Percentiles rank a stretch among this genome's conserved stretches.
Conservation (phyloP, 345 rosid genomes). For the Toxicodendron radicans region DNA sequence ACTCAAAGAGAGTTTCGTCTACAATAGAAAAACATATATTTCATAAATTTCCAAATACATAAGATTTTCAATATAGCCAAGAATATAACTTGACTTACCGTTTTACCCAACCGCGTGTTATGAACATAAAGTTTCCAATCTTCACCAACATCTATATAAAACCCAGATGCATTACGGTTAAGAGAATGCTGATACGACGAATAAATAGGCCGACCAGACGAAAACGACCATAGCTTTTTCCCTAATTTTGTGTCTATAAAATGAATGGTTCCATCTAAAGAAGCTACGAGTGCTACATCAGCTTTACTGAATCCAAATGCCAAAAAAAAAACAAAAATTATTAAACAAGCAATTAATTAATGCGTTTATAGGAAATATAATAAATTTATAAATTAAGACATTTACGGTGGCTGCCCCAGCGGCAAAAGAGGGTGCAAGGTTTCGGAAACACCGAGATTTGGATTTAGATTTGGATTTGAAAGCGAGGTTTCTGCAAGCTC, state of each 20-base stretch:
- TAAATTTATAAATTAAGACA: constrained; percentile 33
- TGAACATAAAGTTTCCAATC: constrained; percentile 59
- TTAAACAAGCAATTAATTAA: constrained; percentile 3
- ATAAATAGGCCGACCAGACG: constrained; percentile 52
- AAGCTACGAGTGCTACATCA: constrained; percentile 42
- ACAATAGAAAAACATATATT: not conserved
- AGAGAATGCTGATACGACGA: constrained; percentile 58
- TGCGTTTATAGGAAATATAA: not conserved
- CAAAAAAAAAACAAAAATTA: not conserved
- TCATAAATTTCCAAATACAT: not conserved
- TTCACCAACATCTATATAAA: constrained; percentile 58
- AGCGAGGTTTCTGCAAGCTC: constrained; percentile 40
- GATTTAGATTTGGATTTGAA: constrained; percentile 17
- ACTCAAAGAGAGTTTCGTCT: constrained; percentile 36
- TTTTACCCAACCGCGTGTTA: constrained; percentile 40
- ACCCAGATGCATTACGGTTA: constrained; percentile 37
- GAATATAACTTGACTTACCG: constrained; percentile 26
- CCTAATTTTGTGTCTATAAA: constrained; percentile 41
- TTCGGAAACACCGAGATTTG: constrained; percentile 13
- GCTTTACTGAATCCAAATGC: constrained; percentile 37
- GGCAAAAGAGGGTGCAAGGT: constrained; percentile 33
- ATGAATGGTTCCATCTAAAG: constrained; percentile 55
- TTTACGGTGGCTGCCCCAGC: constrained; percentile 19
- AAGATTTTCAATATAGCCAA: no score
- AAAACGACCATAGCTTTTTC: constrained; percentile 50